Base-by-base conservation (phyloP, 768 basidiomycete genomes). In the Tricholomella constricta region DNA sequence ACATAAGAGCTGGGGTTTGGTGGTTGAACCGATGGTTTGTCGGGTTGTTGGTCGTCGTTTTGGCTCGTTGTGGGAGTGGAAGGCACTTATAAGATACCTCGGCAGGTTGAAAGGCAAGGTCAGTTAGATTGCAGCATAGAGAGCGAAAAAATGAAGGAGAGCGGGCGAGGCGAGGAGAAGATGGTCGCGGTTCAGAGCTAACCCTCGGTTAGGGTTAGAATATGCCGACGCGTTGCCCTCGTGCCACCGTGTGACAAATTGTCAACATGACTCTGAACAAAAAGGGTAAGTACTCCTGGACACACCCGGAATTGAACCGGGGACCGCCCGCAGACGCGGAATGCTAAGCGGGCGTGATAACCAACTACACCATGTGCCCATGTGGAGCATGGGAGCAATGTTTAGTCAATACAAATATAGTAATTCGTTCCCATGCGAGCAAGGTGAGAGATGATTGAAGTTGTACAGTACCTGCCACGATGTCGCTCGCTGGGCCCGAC, bases 1-100 rank as follows among this genome's bases (percentile, higher is more conserved):
- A 85, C 88, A 89, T 89, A 32, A 32, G 3, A 32, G 29, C 6
- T 27, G 15, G 26, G 42, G 15, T n/a, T 43, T 26, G 14, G 42
- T 43, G 42, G 42, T 42, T 27, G 42, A 15, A 43, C 42, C 26
- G 26, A 25, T 43, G 14, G 42, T 43, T 43, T 25, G 15, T n/a
- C 26, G 10, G 20, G n/a, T 40, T 43, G 6, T 42, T 42, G 41
- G 42, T 15, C 10, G 23, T 27, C 42, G 25, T 10, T 27, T 29
- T 15, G 25, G 25, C 23, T 26, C 5, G 14, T 43, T 17, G 15
- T 17, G 6, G 14, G 9, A 26, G 12, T 43, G 10, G 9, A 17
- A 27, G 25, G 23, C 26, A 25, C n/a, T 20, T n/a, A 27, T 40
- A 22, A 8, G 11, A 7, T 17, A 2, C 26, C 25, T 43, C 12